Base-by-base conservation (phyloP, 2,329 filamentous ascomycete species). In the Aspergillus sojae region DNA sequence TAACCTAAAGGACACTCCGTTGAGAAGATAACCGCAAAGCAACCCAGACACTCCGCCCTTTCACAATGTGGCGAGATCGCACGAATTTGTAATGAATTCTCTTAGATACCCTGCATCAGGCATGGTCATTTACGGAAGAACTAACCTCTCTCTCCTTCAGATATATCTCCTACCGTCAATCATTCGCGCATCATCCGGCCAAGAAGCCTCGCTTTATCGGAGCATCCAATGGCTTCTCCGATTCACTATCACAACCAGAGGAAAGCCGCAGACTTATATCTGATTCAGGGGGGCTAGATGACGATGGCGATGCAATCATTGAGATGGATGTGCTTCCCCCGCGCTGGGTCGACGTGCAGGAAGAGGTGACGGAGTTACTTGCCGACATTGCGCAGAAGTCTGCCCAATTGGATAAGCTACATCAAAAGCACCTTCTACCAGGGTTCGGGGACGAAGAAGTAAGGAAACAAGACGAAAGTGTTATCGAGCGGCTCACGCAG, bases 141-240 rank as follows among this genome's bases (percentile, higher is more conserved):
- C 30, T 30, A 57, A 48, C 45, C 19, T 32, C n/a, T 16, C 52
- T 36, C 3, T 43, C 23, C 28, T 34, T 66, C 75, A 97, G 94
- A 78, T 99, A 96, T 80, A 95, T 99, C 78, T 98, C 95, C 80
- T 99, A 98, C 85, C 94, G 95, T 75, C 95, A 99, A 83, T 98
- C 94, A 74, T 98, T 97, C 81, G 89, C 93, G 73, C 95, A 98
- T 80, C 94, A 97, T 78, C 95, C 95, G 60, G 87, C 89, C 65
- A 94, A 96, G 81, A 93, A 93, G 81, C 88, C 89, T 70, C 89
- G 89, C 72, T 91, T 91, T 81, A 82, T 84, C 64, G 79, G 83
- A 62, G 79, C 86, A 62, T 79, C 83, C 71, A 85, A 86, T 83
- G 86, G 85, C 79, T 88, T 88, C 75, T 83, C 83, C 66, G 87